Percentiles rank a stretch among this genome's conserved stretches.
These are phyloP conservation scores for Guyanaporus albipodus DNA, from an alignment of 768 basidiomycete genomes.

Conservation along the genomic window DNA sequence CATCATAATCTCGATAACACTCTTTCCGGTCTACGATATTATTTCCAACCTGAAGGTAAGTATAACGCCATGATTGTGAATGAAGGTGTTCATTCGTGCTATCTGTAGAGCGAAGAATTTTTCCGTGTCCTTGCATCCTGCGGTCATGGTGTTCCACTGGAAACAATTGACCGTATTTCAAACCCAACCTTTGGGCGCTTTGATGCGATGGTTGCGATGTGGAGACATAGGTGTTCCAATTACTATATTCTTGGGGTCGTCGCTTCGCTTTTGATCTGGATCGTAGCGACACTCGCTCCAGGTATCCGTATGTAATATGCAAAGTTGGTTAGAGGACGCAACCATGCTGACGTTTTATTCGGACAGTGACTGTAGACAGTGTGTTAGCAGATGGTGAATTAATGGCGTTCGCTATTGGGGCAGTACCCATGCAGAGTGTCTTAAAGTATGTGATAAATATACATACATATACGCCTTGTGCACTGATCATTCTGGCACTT, in stretches of 20 bases:
- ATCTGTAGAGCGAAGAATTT: conserved; percentile 26
- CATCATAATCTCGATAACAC: conserved; percentile 27
- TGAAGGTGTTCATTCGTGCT: neutral
- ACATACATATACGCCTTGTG: neutral
- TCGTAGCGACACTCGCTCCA: conserved; percentile 21
- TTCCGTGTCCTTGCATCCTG: conserved; percentile 19
- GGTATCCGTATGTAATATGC: conserved; percentile 20
- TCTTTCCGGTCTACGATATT: conserved; percentile 19
- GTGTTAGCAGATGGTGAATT: conserved; percentile 21
- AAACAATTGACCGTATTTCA: conserved; percentile 21
- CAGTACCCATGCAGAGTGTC: conserved; percentile 20
- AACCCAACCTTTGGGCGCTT: conserved; percentile 19
- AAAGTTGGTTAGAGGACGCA: neutral
- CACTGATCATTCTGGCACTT: neutral
- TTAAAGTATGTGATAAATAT: conserved; percentile 17
- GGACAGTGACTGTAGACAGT: conserved; percentile 19
- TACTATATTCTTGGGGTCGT: conserved; percentile 19
- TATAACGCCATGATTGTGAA: neutral
- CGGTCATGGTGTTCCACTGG: conserved; percentile 20
- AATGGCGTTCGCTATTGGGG: conserved; percentile 23
- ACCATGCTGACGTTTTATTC: neutral
- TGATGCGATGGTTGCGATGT: conserved; percentile 12
- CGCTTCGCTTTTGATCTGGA: conserved; percentile 19
- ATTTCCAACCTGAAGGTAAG: conserved; percentile 19
- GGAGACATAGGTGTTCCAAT: conserved; percentile 18